Evolutionary conservation across 2,329 filamentous ascomycete species (phyloP), one percentile per base, ranked within the genome.

Genomic region (Aspergillus fijiensis): DNA sequence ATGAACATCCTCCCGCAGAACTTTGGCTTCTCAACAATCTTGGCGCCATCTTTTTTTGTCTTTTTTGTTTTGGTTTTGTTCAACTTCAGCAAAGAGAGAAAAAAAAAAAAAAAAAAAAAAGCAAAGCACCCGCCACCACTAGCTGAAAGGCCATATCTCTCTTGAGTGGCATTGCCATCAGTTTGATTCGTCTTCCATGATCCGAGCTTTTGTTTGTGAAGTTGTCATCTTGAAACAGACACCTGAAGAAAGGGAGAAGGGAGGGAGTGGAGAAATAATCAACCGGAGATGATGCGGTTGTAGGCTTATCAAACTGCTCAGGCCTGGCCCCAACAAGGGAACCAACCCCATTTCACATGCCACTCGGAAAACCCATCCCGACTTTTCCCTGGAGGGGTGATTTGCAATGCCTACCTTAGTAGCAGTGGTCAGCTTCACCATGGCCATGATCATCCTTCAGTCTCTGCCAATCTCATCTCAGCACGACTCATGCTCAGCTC

Each of bases 1-100:
- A 63, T 61, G 25, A 50, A 21, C 19, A 1, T 12, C 6, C 7
- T 14, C 9, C 23, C 5, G 45, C 48, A 48, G 56, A 59, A 52
- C 55, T 57, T 58, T 57, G 60, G 55, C 57, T 62, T 49, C 60
- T 60, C 62, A 64, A 64, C 62, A 56, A 51, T 59, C 60, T 64
- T 62, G 62, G 62, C 62, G 42, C 23, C n/a, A 27, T 16, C 33
- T 9, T 23, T 39, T 16, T 12, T 29, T 27, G 4, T 42, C 39
- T n/a, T 16, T 42, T 42, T 42, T 42, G 2, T 12, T 16, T 45
- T 6, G 2, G 3, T 35, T 10, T 16, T 4, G 5, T 16, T 35
- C 33, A 5, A 12, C 33, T 35, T 35, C 33, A 35, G 33, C 33
- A 35, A 35, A 4, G 11, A n/a, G n/a, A n/a, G 5, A 6, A 42